Base-by-base conservation (phyloP, 148 eudicot genomes). In the Fagopyrum tataricum region DNA sequence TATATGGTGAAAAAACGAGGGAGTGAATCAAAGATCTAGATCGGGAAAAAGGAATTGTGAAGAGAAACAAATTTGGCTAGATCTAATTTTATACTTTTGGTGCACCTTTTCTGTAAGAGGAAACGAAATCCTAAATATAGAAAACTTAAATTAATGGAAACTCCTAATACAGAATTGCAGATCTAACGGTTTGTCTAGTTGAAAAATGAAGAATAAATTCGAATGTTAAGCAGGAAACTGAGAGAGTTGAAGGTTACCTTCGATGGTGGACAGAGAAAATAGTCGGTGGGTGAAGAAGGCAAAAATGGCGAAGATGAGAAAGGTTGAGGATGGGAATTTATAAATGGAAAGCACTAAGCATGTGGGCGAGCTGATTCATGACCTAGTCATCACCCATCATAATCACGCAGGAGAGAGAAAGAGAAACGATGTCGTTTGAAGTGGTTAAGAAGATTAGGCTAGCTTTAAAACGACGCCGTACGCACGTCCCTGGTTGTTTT, bases 231-330 rank as follows among this genome's bases (percentile, higher is more conserved):
- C 2, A 59, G 40, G 72, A 20, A 8, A 70, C 15, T 18, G 7
- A 43, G 72, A 4, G 2, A 44, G 26, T 49, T 66, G 17, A 37
- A 66, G 70, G 44, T 66, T 66, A 8, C 37, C 44, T 9, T 14
- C 5, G 14, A 43, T 26, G 72, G 41, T 31, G 44, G 44, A 66
- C 5, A 18, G 48, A 41, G 72, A 42, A 49, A 44, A 70, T 42
- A 14, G 72, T 42, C 51, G 52, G 72, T 42, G 72, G 52, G 72
- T 7, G 64, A 23, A 58, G 64, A 58, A 3, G 31, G 64, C 10
- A 26, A 43, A 70, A 44, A 46, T 42, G 72, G 72, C 72, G 72
- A 46, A 70, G 48, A 21, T 42, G 52, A 42, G 72, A 69, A 69
- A 69, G 3, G 37, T n/a, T 23, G 42, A 31, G 72, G 24, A 42